Base-by-base conservation (phyloP, 2,329 filamentous ascomycete genomes). In the Ophiognomonia clavigignenti-juglandacearum region DNA sequence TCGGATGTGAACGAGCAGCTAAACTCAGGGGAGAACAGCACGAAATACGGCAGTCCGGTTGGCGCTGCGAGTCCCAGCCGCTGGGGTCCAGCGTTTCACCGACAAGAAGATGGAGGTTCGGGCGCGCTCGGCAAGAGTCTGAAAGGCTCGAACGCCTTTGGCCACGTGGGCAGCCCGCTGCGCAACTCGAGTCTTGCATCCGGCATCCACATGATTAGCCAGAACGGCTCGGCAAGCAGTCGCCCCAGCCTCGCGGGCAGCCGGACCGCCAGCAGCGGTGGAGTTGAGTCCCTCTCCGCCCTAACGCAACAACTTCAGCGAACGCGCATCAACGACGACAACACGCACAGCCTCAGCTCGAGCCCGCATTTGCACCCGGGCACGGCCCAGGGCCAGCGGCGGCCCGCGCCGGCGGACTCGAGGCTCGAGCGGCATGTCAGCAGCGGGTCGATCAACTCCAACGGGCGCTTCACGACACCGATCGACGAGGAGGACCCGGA, bases 401-500 rank as follows among this genome's bases (percentile, higher is more conserved):
- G n/a, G n/a, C n/a, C n/a, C n/a, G n/a, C n/a, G n/a, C n/a, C n/a
- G n/a, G n/a, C n/a, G n/a, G n/a, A n/a, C n/a, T 55, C 61, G 45
- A 61, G 61, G 11, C 67, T 72, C 44, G 79, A 83, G 56, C 72
- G 79, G 39, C 79, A 82, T 59, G 70, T 81, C 29, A 83, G 78
- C 56, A 80, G 73, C 47, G 73, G 73, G 24, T 82, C 78, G 54
- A 74, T 80, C 55, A 71, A 74, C 54, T 78, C 76, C 39, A 72
- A 65, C 18, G 77, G 72, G 32, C 69, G 80, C 14, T 82, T 82
- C 59, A 80, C 80, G 2, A 83, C 78, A 1, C 80, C 80, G 3
- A 83, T 84, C 52, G 80, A 83, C 50, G 80, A 83, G 58, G 80
- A 84, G 55, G 78, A 83, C 46, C 70, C 77, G 4, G 74, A 78